A percentile compares a stretch with the other conserved stretches of the same genome.
Evolutionary conservation across 257 asterid species (phyloP).

Genomic region (Nicotiana tomentosiformis): DNA sequence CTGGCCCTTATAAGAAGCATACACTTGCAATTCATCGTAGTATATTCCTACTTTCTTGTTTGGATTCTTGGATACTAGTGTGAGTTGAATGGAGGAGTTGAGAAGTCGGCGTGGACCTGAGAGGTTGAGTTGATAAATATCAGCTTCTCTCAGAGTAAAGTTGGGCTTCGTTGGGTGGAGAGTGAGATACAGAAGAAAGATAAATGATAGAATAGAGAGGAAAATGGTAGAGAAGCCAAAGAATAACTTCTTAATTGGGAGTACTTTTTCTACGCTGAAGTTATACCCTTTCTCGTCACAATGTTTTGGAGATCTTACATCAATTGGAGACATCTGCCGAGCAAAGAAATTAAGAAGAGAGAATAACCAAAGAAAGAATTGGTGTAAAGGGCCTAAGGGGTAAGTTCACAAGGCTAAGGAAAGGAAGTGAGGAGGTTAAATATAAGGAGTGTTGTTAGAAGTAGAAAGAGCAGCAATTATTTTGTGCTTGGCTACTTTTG

Average conservation of each 20-base stretch:
- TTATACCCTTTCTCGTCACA: constrained; percentile 47
- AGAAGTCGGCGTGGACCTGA: constrained; percentile 45
- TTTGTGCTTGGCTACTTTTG: constrained; percentile 35
- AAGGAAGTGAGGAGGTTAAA: constrained; percentile 18
- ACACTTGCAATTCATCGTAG: constrained; percentile 56
- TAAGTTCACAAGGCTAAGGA: constrained; percentile 22
- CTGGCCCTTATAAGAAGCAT: constrained; percentile 73
- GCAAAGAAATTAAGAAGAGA: neutral
- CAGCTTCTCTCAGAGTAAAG: constrained; percentile 57
- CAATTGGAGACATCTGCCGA: constrained; percentile 60
- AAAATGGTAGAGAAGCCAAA: constrained; percentile 45
- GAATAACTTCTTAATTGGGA: constrained; percentile 49
- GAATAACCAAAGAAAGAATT: neutral
- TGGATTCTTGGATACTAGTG: constrained; percentile 63
- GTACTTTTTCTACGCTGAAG: constrained; percentile 11
- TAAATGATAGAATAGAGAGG: constrained; percentile 56
- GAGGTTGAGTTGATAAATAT: constrained; percentile 68
- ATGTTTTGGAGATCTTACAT: constrained; percentile 75
- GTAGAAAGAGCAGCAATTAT: constrained; percentile 36
- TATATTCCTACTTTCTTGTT: constrained; percentile 73
- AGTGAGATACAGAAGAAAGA: constrained; percentile 61
- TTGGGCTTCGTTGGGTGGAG: constrained; percentile 79
- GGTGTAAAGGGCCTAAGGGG: neutral
- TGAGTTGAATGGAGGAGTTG: constrained; percentile 68
- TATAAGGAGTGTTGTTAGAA: constrained; percentile 13